These are phyloP conservation scores for Grifola frondosa DNA, from an alignment of 1,284 basidiomycete genomes.

Conservation along the genomic window DNA sequence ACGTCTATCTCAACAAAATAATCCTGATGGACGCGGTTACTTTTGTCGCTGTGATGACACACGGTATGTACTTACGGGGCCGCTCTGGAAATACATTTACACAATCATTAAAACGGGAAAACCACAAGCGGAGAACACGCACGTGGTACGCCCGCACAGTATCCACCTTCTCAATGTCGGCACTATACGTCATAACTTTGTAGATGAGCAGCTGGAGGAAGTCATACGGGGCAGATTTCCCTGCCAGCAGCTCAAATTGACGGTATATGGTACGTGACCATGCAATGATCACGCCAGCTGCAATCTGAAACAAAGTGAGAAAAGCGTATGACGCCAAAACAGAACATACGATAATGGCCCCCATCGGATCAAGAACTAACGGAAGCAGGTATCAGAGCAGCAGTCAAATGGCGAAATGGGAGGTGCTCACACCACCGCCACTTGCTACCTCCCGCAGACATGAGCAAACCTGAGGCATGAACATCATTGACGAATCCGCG, in stretches of 20 bases:
- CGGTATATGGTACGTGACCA: constrained; percentile 78
- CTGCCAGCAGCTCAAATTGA: constrained; percentile 88
- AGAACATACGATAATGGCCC: constrained; percentile 68
- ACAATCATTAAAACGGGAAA: neutral
- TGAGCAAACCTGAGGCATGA: constrained; percentile 70
- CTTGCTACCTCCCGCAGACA: constrained; percentile 89
- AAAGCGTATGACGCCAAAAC: neutral
- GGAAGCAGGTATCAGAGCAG: constrained; percentile 2
- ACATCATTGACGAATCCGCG: neutral
- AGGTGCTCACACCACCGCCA: constrained; percentile 72
- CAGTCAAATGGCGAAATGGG: neutral
- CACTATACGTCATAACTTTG: constrained; percentile 87
- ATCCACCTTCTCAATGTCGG: constrained; percentile 85
- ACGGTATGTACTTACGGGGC: constrained; percentile 50
- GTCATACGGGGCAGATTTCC: constrained; percentile 87
- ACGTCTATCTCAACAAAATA: constrained; percentile 96
- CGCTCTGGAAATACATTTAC: constrained; percentile 45
- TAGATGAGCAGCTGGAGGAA: constrained; percentile 91
- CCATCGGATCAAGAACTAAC: constrained; percentile 76
- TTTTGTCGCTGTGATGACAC: neutral
- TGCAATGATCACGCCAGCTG: constrained; percentile 74
- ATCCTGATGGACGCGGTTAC: constrained; percentile 43
- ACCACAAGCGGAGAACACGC: constrained; percentile 29
- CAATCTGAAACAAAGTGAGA: constrained; percentile 52
- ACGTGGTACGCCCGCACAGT: constrained; percentile 88